Conservation (phyloP, 2,329 filamentous ascomycete genomes). For the Tolypocladium tundrense region DNA sequence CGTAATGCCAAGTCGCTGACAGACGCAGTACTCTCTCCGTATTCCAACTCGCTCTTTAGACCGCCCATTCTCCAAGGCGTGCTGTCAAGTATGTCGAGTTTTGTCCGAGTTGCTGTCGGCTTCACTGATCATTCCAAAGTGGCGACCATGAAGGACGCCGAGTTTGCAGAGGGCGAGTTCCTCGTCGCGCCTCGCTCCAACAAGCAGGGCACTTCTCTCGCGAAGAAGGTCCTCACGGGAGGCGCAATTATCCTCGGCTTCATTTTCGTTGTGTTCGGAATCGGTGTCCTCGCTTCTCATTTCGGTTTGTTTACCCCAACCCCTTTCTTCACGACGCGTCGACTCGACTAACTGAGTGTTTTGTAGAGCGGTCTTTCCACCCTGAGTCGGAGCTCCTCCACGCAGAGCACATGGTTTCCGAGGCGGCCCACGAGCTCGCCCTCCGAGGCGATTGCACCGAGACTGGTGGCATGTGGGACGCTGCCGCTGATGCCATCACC, state of each 20-base stretch:
- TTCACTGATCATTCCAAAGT: slow-evolving; percentile 13
- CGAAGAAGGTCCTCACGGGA: slow-evolving; percentile 7
- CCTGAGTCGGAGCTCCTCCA: slow-evolving; percentile 7
- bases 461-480: slow-evolving; percentile 2
- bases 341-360: neutral
- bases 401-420: slow-evolving; percentile 8
- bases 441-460: slow-evolving; percentile 11
- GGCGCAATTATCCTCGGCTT: slow-evolving; percentile 6
- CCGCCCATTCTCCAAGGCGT: slow-evolving; percentile 9
- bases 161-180: slow-evolving; percentile 9
- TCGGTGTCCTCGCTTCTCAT: slow-evolving; percentile 15
- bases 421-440: slow-evolving; percentile 11
- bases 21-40: neutral
- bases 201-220: neutral
- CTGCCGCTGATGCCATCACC: slow-evolving; percentile 6
- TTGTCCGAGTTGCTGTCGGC: neutral
- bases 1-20: neutral
- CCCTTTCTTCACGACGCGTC: neutral
- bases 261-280: slow-evolving; percentile 15
- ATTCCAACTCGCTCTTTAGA: neutral
- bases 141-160: slow-evolving; percentile 16
- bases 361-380: slow-evolving; percentile 1
- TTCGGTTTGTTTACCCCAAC: slow-evolving; percentile 6
- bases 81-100: neutral
- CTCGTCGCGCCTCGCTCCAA: neutral